phyloP scores from a whole-genome alignment of 768 basidiomycete species.

The Psilocybe cubensis region DNA sequence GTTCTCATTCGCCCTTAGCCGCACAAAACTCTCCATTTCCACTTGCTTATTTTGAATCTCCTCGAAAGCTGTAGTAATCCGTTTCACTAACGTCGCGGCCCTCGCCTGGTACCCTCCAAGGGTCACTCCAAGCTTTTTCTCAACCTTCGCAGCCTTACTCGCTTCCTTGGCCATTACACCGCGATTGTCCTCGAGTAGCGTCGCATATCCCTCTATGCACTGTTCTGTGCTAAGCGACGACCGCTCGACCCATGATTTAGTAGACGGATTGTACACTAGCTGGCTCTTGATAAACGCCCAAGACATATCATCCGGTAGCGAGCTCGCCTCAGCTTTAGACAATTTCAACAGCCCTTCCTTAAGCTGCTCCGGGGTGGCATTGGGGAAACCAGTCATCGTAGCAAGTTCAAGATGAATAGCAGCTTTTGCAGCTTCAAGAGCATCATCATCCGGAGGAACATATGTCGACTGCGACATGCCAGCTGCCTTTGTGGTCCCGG shows the following conservation, averaged over 20 bases:
- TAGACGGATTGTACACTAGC: constrained; percentile 62
- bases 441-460: constrained; percentile 76
- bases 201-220: constrained; percentile 65
- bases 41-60: constrained; percentile 68
- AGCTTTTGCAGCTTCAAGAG: constrained; percentile 67
- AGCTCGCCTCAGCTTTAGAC: constrained; percentile 54
- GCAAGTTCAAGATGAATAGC: constrained; percentile 85
- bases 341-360: constrained; percentile 74
- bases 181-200: constrained; percentile 63
- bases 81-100: constrained; percentile 64
- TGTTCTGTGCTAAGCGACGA: constrained; percentile 56
- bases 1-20: constrained; percentile 72
- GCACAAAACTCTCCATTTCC: constrained; percentile 81
- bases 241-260: constrained; percentile 65
- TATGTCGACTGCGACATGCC: constrained; percentile 75
- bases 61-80: constrained; percentile 67
- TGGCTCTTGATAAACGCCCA: constrained; percentile 72
- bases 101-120: constrained; percentile 93
- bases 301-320: constrained; percentile 57
- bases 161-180: constrained; percentile 82
- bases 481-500: constrained; percentile 80
- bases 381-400: constrained; percentile 78
- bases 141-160: constrained; percentile 77
- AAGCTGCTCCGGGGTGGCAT: constrained; percentile 78
- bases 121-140: constrained; percentile 87